Percentiles rank a stretch among this genome's conserved stretches.
phyloP scores from a whole-genome alignment of 345 rosid species.

The Limnanthes douglasii region DNA sequence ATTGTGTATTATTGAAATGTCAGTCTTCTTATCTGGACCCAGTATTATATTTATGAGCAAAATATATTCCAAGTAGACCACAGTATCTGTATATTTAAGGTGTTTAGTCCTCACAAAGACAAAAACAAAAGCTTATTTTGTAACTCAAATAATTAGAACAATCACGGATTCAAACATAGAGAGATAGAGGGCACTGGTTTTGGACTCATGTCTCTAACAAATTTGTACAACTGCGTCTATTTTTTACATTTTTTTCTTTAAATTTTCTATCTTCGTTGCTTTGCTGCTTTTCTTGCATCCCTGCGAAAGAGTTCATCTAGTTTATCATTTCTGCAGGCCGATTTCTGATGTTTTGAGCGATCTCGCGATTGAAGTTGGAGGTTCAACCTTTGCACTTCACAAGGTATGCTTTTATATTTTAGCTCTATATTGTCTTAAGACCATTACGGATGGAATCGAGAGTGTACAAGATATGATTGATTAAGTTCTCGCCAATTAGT shows the following conservation, averaged over 20 bases:
- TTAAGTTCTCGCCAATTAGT: too few species aligned
- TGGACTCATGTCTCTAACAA: conserved; percentile 19
- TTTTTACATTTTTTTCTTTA: too few species aligned
- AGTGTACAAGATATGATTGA: too few species aligned
- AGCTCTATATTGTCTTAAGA: neutral
- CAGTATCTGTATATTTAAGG: conserved; percentile 8
- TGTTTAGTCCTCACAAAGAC: conserved; percentile 4
- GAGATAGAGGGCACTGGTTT: too few species aligned
- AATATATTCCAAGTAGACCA: conserved; percentile 12
- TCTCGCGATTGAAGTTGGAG: conserved; percentile 72
- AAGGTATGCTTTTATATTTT: too few species aligned
- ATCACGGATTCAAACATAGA: conserved; percentile 12
- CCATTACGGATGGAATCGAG: too few species aligned
- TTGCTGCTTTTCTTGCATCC: conserved; percentile 5
- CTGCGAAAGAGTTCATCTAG: conserved; percentile 5
- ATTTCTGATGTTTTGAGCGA: conserved; percentile 94
- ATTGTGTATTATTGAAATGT: conserved; percentile 20
- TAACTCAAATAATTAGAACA: too few species aligned
- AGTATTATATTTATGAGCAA: conserved; percentile 16
- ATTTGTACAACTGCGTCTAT: conserved; percentile 23
- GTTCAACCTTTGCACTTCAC: conserved; percentile 77
- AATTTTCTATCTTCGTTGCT: conserved; percentile 3
- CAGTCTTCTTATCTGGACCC: conserved; percentile 19
- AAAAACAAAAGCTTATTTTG: neutral
- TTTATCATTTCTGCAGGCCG: conserved; percentile 57